Base-by-base conservation (phyloP, 1,284 basidiomycete species). In the Malassezia pachydermatis region DNA sequence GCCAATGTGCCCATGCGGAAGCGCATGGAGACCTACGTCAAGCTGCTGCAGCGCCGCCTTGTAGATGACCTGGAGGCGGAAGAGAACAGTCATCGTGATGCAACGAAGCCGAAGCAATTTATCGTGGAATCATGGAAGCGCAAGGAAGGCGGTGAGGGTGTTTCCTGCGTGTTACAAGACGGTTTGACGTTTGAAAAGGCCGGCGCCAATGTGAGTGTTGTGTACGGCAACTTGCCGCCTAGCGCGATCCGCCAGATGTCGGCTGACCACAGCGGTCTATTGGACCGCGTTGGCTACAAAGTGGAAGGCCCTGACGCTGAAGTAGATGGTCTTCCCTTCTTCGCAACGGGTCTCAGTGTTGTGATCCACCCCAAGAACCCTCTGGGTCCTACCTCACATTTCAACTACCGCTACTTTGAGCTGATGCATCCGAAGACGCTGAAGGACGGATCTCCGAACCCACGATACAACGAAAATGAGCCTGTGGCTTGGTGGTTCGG, bases 401-500 rank as follows among this genome's bases (percentile, higher is more conserved):
- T 87, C 58, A 99, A 99, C 74, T 96, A 92, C 69, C 84, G 94
- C 46, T 98, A 96, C 75, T 98, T 99, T 72, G 94, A 96, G 75
- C 54, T 67, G 19, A 57, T 58, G 14, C 68, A 71, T 33, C 68
- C 68, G 2, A 55, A 60, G 32, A 70, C 49, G 42, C 63, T 71
- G 8, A 61, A 60, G 2, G 63, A 71, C 43, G 68, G 68, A 7
- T 58, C 57, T 20, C 59, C 64, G 16, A 71, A 71, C 34, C 68
- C 68, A 5, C 58, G 65, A 29, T 66, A 68, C 48, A 41, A 55
- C 19, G 51, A 58, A n/a, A 37, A 55, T 16, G 59, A 65, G 45
- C 63, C 71, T 10, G 73, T 88, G 30, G 84, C 88, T 8, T 98
- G 90, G 89, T 99, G 94, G 94, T 98, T 96, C 66, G 92, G 92